These are phyloP conservation scores for Cladophialophora psammophila DNA, from an alignment of 2,329 filamentous ascomycete species.

Conservation along the genomic window DNA sequence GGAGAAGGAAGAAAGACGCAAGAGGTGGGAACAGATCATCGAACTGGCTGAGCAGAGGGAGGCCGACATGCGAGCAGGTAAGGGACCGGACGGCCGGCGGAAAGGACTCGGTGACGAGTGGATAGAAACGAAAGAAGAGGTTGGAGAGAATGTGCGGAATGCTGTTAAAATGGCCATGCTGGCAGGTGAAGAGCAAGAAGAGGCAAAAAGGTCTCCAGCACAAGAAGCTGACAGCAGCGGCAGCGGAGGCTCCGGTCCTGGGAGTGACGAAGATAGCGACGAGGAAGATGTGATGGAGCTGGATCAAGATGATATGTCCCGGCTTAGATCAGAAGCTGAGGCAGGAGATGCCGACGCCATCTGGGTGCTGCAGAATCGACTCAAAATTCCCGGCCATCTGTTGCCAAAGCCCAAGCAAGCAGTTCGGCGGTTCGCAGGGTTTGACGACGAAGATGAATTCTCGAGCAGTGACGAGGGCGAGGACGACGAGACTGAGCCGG, in stretches of 20 bases:
- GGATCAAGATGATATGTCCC: conserved; percentile 38
- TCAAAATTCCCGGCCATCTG: conserved; percentile 36
- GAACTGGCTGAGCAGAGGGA: conserved; percentile 82
- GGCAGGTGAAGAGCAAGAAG: conserved; percentile 56
- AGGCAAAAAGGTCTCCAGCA: conserved; percentile 47
- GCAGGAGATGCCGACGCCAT: conserved; percentile 40
- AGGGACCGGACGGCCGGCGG: conserved; percentile 58
- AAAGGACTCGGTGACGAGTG: conserved; percentile 78
- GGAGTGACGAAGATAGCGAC: conserved; percentile 51
- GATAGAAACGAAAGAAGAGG: conserved; percentile 94
- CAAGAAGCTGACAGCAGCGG: conserved; percentile 50
- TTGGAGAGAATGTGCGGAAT: conserved; percentile 81
- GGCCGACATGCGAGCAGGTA: conserved; percentile 79
- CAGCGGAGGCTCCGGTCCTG: conserved; percentile 45
- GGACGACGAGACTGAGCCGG: conserved; percentile 44
- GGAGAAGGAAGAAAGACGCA: conserved; percentile 84
- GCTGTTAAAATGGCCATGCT: conserved; percentile 77
- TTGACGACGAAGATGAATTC: conserved; percentile 57
- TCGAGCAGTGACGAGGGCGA: conserved; percentile 51
- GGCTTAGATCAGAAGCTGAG: conserved; percentile 38
- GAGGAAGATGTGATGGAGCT: conserved; percentile 42
- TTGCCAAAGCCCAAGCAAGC: conserved; percentile 37
- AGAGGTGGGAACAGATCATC: conserved; percentile 88
- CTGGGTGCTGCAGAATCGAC: conserved; percentile 41
- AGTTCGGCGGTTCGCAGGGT: conserved; percentile 52